Evolutionary conservation across 2,329 filamentous ascomycete species (phyloP), one percentile per base, ranked within the genome.

Genomic region (Neopestalotiopsis sp.): DNA sequence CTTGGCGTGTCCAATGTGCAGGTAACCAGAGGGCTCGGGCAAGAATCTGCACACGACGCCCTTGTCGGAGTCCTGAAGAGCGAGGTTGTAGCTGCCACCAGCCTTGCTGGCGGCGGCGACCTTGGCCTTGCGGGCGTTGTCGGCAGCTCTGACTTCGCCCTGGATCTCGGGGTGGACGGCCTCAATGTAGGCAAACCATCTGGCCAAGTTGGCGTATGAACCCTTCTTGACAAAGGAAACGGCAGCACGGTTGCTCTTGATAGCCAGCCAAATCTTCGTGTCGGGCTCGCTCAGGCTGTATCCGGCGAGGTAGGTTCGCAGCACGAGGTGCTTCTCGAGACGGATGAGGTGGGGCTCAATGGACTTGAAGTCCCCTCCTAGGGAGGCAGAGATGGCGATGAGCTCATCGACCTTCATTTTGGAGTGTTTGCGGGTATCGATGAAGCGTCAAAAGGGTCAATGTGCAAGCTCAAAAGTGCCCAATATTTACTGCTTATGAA

Each of bases 1-100:
- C 84, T 98, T 98, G 74, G 94, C 94, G 84, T 98, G 95, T 67
- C 95, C 95, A 72, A 98, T 97, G 83, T 98, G 95, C 59, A 98
- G 89, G 79, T 97, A 97, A 71, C 94, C 94, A 73, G 94, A 97
- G 72, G 95, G 95, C 90, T 98, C 95, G 3, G 95, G 95, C 17
- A 95, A 91, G 83, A 98, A 98, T 75, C 95, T 88, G 28, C 94
- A 97, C 24, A 98, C 93, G 69, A 98, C 94, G 3, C 94, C 94
- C 79, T 95, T 91, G 49, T 95, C 93, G 9, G 92, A 91, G 78
- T 97, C 93, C 75, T 92, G 90, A 49, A 98, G 87, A 2, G 91
- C 92, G 79, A 98, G 93, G 78, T 97, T 94, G 82, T 96, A 98
- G 85, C 90, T 97, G 69, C 89, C 94, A 72, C 94, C 94, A 66